Evolutionary conservation across 2,329 filamentous ascomycete genomes (phyloP), one percentile per base, ranked within the genome.

Genomic region (Emmonsia crescens): DNA sequence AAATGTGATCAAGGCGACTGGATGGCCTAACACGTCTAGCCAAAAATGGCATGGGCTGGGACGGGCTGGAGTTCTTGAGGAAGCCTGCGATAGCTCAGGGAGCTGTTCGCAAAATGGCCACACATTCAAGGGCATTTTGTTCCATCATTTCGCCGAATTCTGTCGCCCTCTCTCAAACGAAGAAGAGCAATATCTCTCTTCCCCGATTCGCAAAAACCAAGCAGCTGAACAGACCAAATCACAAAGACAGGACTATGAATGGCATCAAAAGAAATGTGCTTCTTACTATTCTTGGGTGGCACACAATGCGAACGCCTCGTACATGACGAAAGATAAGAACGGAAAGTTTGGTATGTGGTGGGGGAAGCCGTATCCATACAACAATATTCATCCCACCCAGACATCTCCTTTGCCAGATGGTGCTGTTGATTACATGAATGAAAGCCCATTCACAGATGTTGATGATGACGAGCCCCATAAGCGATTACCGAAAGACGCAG

Each of bases 101-200:
- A 81, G 77, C 49, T 96, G 92, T 73, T 91, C 85, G 21, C 91
- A 96, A 72, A 83, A 97, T 68, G 83, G 82, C 0, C 92, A 96
- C 69, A 91, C 89, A 0, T 96, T 96, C 83, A 97, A 96, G 73
- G 89, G 90, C 33, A 93, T 96, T 61, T 96, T 92, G 79, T 96
- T 96, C 76, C 89, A 96, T 70, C 93, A 96, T 71, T 78, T 96
- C 2, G 82, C 85, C 0, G 77, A 84, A 0, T 96, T 96, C 72
- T 96, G 93, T 73, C 80, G 82, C 4, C 82, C 85, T 0, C 74
- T 96, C 4, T 80, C 77, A 10, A 73, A 81, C 1, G 73, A 76
- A 6, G 72, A 79, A 40, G 73, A 75, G 10, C 77, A 76, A 2
- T 75, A 80, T 59, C 78, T 82, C 4, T 70, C 72, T 52, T 3